Evolutionary conservation across 78 protist genomes (phyloP).

Genomic region (Dictyostelium citrinum): DNA sequence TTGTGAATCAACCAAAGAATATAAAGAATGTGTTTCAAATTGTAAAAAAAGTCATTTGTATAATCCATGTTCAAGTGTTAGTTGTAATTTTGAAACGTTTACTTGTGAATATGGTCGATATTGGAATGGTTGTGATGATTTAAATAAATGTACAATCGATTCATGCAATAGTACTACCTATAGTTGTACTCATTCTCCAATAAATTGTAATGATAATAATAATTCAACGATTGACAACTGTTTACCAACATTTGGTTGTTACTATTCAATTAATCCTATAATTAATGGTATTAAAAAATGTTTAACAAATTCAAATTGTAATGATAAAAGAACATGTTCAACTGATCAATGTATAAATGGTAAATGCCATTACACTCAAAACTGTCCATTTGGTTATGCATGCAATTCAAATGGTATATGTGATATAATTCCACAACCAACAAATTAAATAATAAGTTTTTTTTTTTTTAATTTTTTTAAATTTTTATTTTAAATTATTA

Average conservation of each 20-base stretch:
- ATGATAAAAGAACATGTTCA: not conserved
- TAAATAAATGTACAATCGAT: slow-evolving; percentile 35
- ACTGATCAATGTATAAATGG: not conserved
- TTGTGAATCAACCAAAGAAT: slow-evolving; percentile 16
- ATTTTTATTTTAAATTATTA: not conserved
- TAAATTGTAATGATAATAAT: slow-evolving; percentile 3
- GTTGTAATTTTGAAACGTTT: not conserved
- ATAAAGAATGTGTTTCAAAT: not conserved
- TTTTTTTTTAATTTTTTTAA: not conserved
- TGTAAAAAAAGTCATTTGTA: not conserved
- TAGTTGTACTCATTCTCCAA: not conserved
- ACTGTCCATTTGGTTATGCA: not conserved
- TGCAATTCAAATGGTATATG: not conserved
- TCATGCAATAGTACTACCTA: not conserved
- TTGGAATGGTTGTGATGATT: slow-evolving; percentile 16
- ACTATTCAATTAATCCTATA: not conserved
- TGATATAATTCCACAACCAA: not conserved
- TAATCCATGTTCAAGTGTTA: not conserved
- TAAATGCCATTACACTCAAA: not conserved
- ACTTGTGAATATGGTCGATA: not conserved
- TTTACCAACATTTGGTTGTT: not conserved
- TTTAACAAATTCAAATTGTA: not conserved
- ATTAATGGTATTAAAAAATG: not conserved
- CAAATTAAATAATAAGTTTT: not conserved
- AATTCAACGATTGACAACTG: slow-evolving; percentile 15